Evolutionary conservation across 1,284 basidiomycete genomes (phyloP), one percentile per base, ranked within the genome.

Genomic region (Xerocomus amazonicus): DNA sequence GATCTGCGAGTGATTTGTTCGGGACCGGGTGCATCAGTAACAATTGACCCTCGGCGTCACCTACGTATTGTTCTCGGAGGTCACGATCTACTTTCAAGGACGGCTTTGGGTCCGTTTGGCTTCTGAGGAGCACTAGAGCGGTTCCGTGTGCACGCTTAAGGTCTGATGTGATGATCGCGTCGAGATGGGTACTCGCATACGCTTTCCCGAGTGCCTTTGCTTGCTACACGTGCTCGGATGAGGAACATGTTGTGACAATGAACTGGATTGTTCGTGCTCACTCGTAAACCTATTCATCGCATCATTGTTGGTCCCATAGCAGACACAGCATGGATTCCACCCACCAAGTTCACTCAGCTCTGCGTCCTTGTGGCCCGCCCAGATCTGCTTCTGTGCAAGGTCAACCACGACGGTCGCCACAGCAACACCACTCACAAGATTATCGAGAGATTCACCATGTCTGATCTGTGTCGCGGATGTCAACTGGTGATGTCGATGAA

Each of bases 291-390:
- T 88, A 59, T 16, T 10, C 17, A 42, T 12, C 19, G 40, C 56
- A 45, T 56, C 42, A 28, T 41, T 23, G 19, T 23, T 4, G 4
- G 19, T 23, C 19, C 19, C 19, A 23, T 23, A 23, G 19, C 19
- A 23, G 19, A 23, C 19, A 23, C 19, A 23, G 19, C 4, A 23
- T 4, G 19, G 19, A 23, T 23, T 2, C 10, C 14, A 70, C 76
- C 66, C 61, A 87, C 92, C 92, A 66, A 93, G 89, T 57, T 84
- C 84, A 14, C 89, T 87, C 6, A 95, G 74, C 0, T 88, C 82
- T 2, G 91, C 82, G 68, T 96, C 90, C 53, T 77, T 78, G 80
- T 87, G 91, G 12, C 92, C 92, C 19, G 91, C 90, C 91, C 91
- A 94, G 7, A 82, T 60, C 2, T 69, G 61, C 50, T 64, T 74